Conservation (phyloP, 2,329 filamentous ascomycete species). For the Xylogone sp. region DNA sequence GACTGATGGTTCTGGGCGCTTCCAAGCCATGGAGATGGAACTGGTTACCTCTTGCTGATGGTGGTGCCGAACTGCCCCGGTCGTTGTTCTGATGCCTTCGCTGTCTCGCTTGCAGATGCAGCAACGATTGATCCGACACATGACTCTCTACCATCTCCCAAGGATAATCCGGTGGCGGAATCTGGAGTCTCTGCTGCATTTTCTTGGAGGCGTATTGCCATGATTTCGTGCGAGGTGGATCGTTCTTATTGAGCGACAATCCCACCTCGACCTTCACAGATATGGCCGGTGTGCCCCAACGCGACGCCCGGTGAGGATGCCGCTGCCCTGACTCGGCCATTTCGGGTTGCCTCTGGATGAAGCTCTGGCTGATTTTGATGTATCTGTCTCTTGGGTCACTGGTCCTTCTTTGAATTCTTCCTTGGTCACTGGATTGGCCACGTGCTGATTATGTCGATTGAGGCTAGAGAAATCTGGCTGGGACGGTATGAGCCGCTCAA, state of each 20-base stretch:
- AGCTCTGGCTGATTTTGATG: no score
- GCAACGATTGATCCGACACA: no score
- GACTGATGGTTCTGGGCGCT: not conserved
- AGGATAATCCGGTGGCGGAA: not conserved
- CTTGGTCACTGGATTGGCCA: no score
- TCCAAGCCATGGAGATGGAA: not conserved
- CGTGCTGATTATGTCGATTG: no score
- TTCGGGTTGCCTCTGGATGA: not conserved
- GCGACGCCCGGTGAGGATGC: conserved; percentile 13
- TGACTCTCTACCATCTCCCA: not conserved
- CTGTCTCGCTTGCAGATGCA: not conserved
- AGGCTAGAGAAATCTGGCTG: no score
- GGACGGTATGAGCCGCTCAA: no score
- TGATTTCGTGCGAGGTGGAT: conserved; percentile 18
- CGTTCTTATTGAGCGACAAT: conserved; percentile 18
- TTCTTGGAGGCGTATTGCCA: conserved; percentile 21
- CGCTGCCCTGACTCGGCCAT: conserved; percentile 5
- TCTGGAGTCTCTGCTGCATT: conserved; percentile 18
- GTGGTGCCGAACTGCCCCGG: conserved; percentile 24
- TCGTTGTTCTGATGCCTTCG: conserved; percentile 8
- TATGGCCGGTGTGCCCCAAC: conserved; percentile 19
- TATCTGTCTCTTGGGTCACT: not conserved
- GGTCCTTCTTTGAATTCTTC: no score
- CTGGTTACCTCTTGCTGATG: conserved; percentile 3
- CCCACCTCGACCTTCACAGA: conserved; percentile 25